Evolutionary conservation across 192 early-diverging fungal species (phyloP).

Genomic region (Linderina pennispora): DNA sequence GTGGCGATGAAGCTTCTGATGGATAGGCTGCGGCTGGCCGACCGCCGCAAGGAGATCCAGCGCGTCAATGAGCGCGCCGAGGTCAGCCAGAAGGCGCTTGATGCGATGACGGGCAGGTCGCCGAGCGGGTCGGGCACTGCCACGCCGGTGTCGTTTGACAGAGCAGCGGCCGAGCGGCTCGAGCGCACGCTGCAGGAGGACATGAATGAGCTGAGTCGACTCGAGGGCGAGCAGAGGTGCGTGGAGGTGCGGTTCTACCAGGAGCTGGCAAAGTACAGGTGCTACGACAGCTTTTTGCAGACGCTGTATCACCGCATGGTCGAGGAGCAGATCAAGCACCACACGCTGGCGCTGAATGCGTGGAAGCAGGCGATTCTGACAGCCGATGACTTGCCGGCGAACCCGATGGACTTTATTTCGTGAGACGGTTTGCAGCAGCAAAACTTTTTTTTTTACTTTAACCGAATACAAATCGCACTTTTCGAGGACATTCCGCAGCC

Average conservation of each 20-base stretch:
- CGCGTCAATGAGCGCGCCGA: constrained; percentile 34
- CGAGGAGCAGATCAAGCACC: constrained; percentile 48
- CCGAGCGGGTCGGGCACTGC: constrained; percentile 2
- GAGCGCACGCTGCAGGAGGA: constrained; percentile 36
- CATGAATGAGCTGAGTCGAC: constrained; percentile 25
- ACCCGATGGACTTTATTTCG: constrained; percentile 42
- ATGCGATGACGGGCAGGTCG: constrained; percentile 14
- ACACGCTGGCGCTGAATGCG: constrained; percentile 41
- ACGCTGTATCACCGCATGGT: constrained; percentile 33
- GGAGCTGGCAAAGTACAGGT: constrained; percentile 43
- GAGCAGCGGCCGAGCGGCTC: constrained; percentile 29
- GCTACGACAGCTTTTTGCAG: constrained; percentile 44
- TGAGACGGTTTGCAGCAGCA: too few relatives aligned
- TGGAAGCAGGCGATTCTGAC: constrained; percentile 46
- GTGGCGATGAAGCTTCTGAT: constrained; percentile 49
- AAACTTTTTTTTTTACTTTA: too few relatives aligned
- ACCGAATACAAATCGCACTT: too few relatives aligned
- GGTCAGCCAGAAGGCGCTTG: constrained; percentile 21
- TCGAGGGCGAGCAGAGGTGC: constrained; percentile 40
- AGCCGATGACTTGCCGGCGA: constrained; percentile 38
- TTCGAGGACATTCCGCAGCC: too few relatives aligned
- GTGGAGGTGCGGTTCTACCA: constrained; percentile 44
- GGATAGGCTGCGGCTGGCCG: constrained; percentile 40
- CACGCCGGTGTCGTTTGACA: constrained; percentile 4
- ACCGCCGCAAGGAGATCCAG: constrained; percentile 31